phyloP scores from a whole-genome alignment of 768 basidiomycete species.

The Boletus patriciae region DNA sequence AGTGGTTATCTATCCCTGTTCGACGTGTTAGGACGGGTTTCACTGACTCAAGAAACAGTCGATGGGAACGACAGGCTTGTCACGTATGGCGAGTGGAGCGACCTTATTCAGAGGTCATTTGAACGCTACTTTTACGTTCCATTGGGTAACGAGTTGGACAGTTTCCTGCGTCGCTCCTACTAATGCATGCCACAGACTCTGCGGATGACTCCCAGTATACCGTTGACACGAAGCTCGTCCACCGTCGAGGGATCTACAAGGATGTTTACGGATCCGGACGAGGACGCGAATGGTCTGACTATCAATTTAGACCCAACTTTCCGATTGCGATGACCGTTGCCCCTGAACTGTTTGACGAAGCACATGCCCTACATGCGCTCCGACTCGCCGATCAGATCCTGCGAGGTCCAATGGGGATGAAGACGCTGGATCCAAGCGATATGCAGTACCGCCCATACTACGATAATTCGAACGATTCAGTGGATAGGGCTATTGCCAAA shows the following conservation, averaged over 20 bases:
- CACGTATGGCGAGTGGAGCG: conserved; percentile 88
- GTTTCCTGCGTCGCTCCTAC: neutral
- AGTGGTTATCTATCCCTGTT: conserved; percentile 31
- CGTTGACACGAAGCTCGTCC: conserved; percentile 67
- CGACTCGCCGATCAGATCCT: conserved; percentile 78
- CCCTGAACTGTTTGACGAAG: conserved; percentile 85
- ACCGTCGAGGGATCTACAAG: conserved; percentile 96
- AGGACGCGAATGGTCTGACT: conserved; percentile 94
- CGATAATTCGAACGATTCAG: conserved; percentile 90
- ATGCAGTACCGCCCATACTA: conserved; percentile 88
- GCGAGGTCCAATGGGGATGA: conserved; percentile 93
- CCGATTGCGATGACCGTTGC: conserved; percentile 97
- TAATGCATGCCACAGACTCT: conserved; percentile 50
- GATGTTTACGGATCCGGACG: conserved; percentile 90
- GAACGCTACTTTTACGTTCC: conserved; percentile 93
- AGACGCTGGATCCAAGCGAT: conserved; percentile 87
- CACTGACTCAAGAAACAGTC: conserved; percentile 44
- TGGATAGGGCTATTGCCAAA: conserved; percentile 83
- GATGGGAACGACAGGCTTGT: conserved; percentile 66
- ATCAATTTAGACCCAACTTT: conserved; percentile 92
- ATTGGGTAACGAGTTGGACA: conserved; percentile 42
- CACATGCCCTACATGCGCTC: conserved; percentile 78
- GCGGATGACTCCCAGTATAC: conserved; percentile 68
- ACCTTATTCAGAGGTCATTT: conserved; percentile 81
- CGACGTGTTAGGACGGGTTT: neutral